Evolutionary conservation across 176 grass and related monocot genomes (phyloP).

Genomic region (Hordeum vulgare): MorexV3_pseudomolecules_assembly NC_058522.1:15019817-15020316

Average conservation of each 20-base stretch:
- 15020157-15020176: not conserved
- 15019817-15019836: not conserved
- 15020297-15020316: not conserved
- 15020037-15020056: not conserved
- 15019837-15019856: not conserved
- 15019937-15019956: not conserved
- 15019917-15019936: not conserved
- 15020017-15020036: not conserved
- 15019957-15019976: not conserved
- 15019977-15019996: not conserved
- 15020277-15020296: not conserved
- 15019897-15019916: not conserved
- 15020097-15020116: not conserved
- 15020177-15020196: not conserved
- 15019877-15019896: not conserved
- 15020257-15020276: too few species aligned
- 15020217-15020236: too few species aligned
- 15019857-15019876: not conserved
- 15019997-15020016: not conserved
- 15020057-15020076: not conserved
- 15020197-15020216: too few species aligned
- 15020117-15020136: too few species aligned
- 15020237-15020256: too few species aligned
- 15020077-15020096: not conserved
- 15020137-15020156: not conserved